Evolutionary conservation across 192 early-diverging fungal genomes (phyloP), one percentile per base, ranked within the genome.

Genomic region (Coemansia sp.): DNA sequence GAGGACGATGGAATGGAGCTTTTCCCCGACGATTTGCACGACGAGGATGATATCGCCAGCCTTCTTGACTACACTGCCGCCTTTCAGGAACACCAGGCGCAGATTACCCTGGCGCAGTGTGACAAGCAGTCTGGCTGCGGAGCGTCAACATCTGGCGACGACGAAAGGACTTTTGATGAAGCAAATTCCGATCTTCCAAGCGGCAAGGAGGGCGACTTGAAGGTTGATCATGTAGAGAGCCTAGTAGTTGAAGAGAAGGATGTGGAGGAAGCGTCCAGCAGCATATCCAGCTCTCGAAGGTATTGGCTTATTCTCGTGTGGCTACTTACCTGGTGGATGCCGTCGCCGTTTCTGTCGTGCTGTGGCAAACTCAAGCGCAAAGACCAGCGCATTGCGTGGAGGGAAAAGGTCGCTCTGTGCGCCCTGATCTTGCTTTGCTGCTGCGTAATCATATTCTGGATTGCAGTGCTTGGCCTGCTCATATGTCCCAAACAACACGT

Each of bases 321-420:
- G 91, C 63, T 84, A 16, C 64, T 86, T 61, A 86, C 85, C 6
- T 80, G 81, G 81, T 86, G 95, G 92, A 87, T 97, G 44, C 97
- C 97, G n/a, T 85, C 85, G 54, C 80, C 73, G 7, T 87, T 83
- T 41, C 71, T 99, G 45, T 67, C 71, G 9, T 88, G 85, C 67
- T 90, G 91, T 64, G 93, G 92, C 48, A 81, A 88, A 61, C 93
- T 95, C 86, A 81, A 86, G 71, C 86, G 87, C 56, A 79, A 77
- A 44, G 92, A 93, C 74, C 86, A 94, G 64, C 92, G 89, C 56
- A 86, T 92, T 75, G 97, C 97, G 6, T 99, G 97, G 97, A 87
- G 97, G 62, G 97, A 99, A 76, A 98, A 99, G 77, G 88, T 96
- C 5, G 92, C 97, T 6, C 84, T 99, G 19, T 95, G 93, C 69